Evolutionary conservation across 2,329 filamentous ascomycete species (phyloP).

Genomic region (Xylariaceae sp.): DNA sequence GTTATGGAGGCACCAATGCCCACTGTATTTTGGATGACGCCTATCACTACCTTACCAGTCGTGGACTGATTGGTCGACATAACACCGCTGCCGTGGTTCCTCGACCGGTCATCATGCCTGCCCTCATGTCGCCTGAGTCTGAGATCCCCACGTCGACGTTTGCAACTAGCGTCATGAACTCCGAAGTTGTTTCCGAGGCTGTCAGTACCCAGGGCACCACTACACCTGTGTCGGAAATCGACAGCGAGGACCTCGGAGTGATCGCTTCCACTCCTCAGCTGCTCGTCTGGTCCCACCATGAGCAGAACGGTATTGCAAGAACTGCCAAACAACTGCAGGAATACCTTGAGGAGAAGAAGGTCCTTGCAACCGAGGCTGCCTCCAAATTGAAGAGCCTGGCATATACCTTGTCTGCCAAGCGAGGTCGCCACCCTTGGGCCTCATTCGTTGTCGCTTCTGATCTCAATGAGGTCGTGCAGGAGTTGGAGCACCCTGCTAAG

Average conservation of each 20-base stretch:
- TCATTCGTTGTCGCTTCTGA: constrained; percentile 26
- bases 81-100: constrained; percentile 19
- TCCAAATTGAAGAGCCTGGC: constrained; percentile 23
- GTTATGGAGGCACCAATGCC: constrained; percentile 37
- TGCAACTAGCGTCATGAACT: constrained; percentile 21
- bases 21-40: constrained; percentile 36
- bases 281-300: constrained; percentile 28
- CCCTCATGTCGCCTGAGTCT: constrained; percentile 11
- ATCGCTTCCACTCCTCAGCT: constrained; percentile 25
- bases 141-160: constrained; percentile 18
- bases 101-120: constrained; percentile 9
- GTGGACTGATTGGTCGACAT: constrained; percentile 24
- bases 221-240: constrained; percentile 25
- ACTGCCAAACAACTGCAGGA: constrained; percentile 23
- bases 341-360: constrained; percentile 21
- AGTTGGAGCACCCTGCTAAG: constrained; percentile 23
- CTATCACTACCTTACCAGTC: constrained; percentile 26
- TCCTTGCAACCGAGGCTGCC: constrained; percentile 19
- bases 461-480: constrained; percentile 20
- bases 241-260: constrained; percentile 21
- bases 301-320: constrained; percentile 26
- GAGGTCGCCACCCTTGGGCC: constrained; percentile 26
- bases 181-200: constrained; percentile 18
- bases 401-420: constrained; percentile 24
- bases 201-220: constrained; percentile 20